A percentile compares a stretch with the other conserved stretches of the same genome.
Evolutionary conservation across 192 early-diverging fungal genomes (phyloP).

Genomic region (Entomortierella lignicola): DNA sequence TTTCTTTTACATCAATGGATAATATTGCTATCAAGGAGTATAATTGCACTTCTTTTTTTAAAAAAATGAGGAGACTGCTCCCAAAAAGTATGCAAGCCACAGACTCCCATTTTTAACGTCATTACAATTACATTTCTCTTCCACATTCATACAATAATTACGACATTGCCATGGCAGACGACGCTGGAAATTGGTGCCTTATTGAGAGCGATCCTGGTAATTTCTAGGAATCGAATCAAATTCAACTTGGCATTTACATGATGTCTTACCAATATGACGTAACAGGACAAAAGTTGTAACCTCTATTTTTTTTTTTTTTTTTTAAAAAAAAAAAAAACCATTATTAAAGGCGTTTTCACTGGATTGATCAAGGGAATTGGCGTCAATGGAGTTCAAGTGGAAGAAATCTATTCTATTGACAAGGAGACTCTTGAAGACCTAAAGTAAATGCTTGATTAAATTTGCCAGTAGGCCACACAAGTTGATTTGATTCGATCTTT

Average conservation of each 20-base stretch:
- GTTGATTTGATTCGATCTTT: background rate
- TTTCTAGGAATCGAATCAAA: background rate
- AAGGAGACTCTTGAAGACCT: slow-evolving; percentile 66
- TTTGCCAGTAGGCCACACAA: background rate
- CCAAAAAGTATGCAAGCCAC: too few species aligned
- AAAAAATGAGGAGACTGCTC: too few species aligned
- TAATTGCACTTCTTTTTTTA: too few species aligned
- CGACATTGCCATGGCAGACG: slow-evolving; percentile 23
- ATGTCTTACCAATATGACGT: background rate
- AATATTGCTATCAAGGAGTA: too few species aligned
- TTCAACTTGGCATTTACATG: background rate
- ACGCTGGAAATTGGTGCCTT: slow-evolving; percentile 84
- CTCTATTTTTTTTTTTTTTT: too few species aligned
- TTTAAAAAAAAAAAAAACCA: too few species aligned
- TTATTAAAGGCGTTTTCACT: slow-evolving; percentile 80
- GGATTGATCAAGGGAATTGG: slow-evolving; percentile 84
- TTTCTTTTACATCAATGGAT: too few species aligned
- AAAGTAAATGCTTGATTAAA: slow-evolving; percentile 56
- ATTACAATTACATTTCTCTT: too few species aligned
- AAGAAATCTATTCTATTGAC: slow-evolving; percentile 85
- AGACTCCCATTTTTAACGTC: too few species aligned
- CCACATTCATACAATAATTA: too few species aligned
- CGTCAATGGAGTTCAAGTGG: slow-evolving; percentile 77
- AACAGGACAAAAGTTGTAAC: too few species aligned
- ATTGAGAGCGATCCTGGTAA: slow-evolving; percentile 89